These are phyloP conservation scores for Castanospermum australe DNA, from an alignment of 306 rosid genomes.

Conservation along the genomic window DNA sequence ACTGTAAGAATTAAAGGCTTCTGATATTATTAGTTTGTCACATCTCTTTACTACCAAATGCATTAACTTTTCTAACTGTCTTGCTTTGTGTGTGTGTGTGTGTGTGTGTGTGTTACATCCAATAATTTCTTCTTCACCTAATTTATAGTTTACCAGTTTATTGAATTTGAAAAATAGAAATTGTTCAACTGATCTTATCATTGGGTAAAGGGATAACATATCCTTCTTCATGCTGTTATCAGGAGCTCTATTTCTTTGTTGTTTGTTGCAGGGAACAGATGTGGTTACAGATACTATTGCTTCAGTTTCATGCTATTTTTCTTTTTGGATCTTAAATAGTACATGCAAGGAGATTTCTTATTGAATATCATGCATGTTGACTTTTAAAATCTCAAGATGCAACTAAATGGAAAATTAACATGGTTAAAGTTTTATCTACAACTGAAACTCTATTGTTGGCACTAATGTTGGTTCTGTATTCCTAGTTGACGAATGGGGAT, in stretches of 20 bases:
- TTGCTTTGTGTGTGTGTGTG: background rate
- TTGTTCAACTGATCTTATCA: background rate
- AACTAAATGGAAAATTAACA: background rate
- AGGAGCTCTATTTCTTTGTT: background rate
- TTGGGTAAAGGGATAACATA: background rate
- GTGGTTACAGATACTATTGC: background rate
- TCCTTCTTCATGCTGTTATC: conserved; percentile 1
- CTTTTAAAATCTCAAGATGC: background rate
- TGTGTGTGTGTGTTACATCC: background rate
- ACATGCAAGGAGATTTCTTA: background rate
- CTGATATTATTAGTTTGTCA: conserved; percentile 17
- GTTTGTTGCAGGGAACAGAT: conserved; percentile 2
- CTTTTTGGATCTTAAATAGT: background rate
- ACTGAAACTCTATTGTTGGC: background rate
- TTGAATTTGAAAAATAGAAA: background rate
- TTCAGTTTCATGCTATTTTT: background rate
- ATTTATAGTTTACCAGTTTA: background rate
- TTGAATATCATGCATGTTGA: background rate
- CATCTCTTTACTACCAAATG: background rate
- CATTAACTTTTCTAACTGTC: background rate
- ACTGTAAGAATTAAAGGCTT: conserved; percentile 55
- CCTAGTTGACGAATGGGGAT: background rate
- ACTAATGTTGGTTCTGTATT: conserved; percentile 5
- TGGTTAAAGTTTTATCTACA: background rate
- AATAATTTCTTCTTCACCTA: background rate